Percentiles rank a stretch among this genome's conserved stretches.
These are phyloP conservation scores for Penicillium daleae DNA, from an alignment of 495 filamentous ascomycete species.

Conservation along the genomic window DNA sequence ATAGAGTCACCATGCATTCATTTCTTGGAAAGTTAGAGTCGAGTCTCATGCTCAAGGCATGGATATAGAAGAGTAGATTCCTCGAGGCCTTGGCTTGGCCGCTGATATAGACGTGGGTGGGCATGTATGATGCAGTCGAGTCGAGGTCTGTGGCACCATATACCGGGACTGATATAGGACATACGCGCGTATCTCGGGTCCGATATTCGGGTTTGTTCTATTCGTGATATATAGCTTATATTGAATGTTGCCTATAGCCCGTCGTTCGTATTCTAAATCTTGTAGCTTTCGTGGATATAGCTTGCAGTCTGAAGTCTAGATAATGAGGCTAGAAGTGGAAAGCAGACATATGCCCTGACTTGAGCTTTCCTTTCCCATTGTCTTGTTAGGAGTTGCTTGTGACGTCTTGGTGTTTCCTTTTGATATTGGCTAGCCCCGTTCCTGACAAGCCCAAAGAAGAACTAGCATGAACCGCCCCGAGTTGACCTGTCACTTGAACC, in stretches of 20 bases:
- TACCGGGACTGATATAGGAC: neutral
- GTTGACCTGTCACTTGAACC: slow-evolving; percentile 8
- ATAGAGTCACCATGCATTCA: neutral
- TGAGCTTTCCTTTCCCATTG: neutral
- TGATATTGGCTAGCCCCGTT: neutral
- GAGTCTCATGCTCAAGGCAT: neutral
- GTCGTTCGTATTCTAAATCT: neutral
- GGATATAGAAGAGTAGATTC: neutral
- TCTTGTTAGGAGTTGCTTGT: neutral
- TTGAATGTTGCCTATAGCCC: neutral
- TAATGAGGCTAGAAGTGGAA: neutral
- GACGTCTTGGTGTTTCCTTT: neutral
- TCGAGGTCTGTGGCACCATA: neutral
- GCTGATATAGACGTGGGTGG: neutral
- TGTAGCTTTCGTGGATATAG: neutral
- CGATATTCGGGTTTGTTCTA: neutral
- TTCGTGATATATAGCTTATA: neutral
- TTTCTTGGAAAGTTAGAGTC: neutral
- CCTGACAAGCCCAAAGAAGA: slow-evolving; percentile 1
- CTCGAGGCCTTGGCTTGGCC: neutral
- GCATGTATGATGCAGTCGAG: neutral
- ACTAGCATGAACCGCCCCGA: neutral
- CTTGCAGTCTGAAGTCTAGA: neutral
- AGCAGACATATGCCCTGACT: neutral
- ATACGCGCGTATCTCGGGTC: slow-evolving; percentile 1